Conservation (phyloP, 257 asterid genomes). For the Ajuga chamaepitys region DNA sequence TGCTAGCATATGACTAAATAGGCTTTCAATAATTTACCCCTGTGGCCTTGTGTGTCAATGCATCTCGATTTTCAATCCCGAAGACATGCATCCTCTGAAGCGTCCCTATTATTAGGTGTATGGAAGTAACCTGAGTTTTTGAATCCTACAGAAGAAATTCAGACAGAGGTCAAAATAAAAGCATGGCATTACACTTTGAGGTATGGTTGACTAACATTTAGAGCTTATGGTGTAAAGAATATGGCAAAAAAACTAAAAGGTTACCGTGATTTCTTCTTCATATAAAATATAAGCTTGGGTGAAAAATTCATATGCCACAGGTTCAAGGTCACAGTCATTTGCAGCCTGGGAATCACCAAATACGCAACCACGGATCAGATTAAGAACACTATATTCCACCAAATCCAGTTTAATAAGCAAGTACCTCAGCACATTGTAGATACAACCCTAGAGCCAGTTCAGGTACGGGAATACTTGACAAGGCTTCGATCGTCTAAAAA, state of each 20-base stretch:
- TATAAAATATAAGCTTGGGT: constrained; percentile 96
- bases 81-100: constrained; percentile 95
- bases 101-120: constrained; percentile 89
- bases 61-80: constrained; percentile 96
- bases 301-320: constrained; percentile 96
- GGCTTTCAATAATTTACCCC: constrained; percentile 59
- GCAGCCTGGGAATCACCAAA: constrained; percentile 70
- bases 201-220: background rate
- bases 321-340: constrained; percentile 89
- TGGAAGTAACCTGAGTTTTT: constrained; percentile 82
- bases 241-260: background rate
- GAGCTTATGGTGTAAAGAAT: background rate
- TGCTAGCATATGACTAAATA: constrained; percentile 7
- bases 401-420: constrained; percentile 11
- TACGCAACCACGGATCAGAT: constrained; percentile 20
- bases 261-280: constrained; percentile 96
- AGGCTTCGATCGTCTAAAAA: constrained; percentile 74
- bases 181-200: background rate
- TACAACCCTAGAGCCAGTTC: constrained; percentile 79
- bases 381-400: constrained; percentile 4
- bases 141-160: constrained; percentile 63
- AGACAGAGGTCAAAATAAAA: constrained; percentile 7
- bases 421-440: constrained; percentile 98
- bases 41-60: constrained; percentile 95
- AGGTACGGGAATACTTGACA: constrained; percentile 81